Evolutionary conservation across 2,329 filamentous ascomycete species (phyloP), one percentile per base, ranked within the genome.

Genomic region (Arthrobotrys megalospora): DNA sequence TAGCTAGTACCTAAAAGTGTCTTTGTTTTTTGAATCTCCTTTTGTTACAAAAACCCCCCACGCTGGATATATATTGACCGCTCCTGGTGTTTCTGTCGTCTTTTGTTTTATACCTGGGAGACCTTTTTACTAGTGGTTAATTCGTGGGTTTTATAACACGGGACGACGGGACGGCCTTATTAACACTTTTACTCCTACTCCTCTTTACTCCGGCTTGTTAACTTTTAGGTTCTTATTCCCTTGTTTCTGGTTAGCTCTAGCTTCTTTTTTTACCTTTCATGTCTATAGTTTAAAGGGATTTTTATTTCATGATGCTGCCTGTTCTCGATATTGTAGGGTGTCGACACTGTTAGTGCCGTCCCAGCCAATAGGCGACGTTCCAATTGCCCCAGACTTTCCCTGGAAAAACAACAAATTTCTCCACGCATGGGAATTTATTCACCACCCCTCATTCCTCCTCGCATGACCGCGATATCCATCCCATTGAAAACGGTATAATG

Each of bases 211-310:
- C 24, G 21, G 28, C 38, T 45, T 47, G 58, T 10, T 63, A 16
- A 8, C n/a, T 24, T 41, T 63, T 21, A 52, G 50, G 50, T 53
- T 16, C 1, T 45, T 45, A n/a, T 45, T 45, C 14, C 41, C n/a
- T 45, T 45, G n/a, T 34, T 52, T 53, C 10, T n/a, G 10, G 41
- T 55, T n/a, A 12, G 14, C 12, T 41, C 7, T 43, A 28, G 24
- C 14, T 43, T 53, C 19, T 48, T 34, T 41, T 58, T 52, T 60
- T 21, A 38, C 16, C 36, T 67, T 63, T 66, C 69, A 32, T 73
- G 60, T 73, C 28, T 52, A 73, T 73, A 73, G 62, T 67, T 73
- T 66, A 34, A 48, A 62, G 34, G 58, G 68, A 41, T 64, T 58
- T 53, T 28, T 34, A 34, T 53, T 58, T 58, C 7, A 58, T 14